Evolutionary conservation across 2,329 filamentous ascomycete genomes (phyloP).

Genomic region (Ophiostoma piceae): DNA sequence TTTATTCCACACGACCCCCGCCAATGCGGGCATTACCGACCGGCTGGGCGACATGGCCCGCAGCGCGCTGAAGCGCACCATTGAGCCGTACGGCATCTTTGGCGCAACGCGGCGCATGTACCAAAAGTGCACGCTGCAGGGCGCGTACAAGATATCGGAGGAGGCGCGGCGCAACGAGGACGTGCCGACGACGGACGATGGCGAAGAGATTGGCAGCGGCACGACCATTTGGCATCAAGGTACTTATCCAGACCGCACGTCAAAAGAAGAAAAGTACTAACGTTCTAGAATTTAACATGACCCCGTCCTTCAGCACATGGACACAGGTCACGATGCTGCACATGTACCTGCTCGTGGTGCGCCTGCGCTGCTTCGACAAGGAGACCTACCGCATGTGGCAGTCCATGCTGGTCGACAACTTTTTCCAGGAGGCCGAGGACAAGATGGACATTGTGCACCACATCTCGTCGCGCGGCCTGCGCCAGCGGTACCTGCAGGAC

Average conservation of each 20-base stretch:
- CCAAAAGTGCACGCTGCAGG: constrained; percentile 66
- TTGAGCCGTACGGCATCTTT: constrained; percentile 63
- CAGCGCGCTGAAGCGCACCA: constrained; percentile 26
- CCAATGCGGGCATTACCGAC: constrained; percentile 20
- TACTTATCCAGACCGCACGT: constrained; percentile 36
- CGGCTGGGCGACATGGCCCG: constrained; percentile 27
- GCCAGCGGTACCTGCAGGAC: constrained; percentile 72
- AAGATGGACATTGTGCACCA: constrained; percentile 78
- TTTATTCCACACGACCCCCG: constrained; percentile 21
- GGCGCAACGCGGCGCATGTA: constrained; percentile 73
- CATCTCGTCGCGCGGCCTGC: constrained; percentile 52
- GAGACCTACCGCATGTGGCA: constrained; percentile 71
- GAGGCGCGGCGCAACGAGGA: constrained; percentile 59
- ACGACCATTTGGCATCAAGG: constrained; percentile 77
- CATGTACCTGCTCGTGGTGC: constrained; percentile 84
- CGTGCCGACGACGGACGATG: constrained; percentile 66
- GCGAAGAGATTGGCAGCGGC: constrained; percentile 75
- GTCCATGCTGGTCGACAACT: constrained; percentile 88
- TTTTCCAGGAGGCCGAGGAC: constrained; percentile 84
- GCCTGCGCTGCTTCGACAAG: constrained; percentile 70
- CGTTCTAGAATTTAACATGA: constrained; percentile 63
- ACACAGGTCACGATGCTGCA: constrained; percentile 94
- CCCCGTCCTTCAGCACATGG: constrained; percentile 91
- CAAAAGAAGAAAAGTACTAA: not conserved
- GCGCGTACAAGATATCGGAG: constrained; percentile 70